Percentiles rank a stretch among this genome's conserved stretches.
phyloP scores from a whole-genome alignment of 345 rosid species.

The Tarenaya hassleriana region DNA sequence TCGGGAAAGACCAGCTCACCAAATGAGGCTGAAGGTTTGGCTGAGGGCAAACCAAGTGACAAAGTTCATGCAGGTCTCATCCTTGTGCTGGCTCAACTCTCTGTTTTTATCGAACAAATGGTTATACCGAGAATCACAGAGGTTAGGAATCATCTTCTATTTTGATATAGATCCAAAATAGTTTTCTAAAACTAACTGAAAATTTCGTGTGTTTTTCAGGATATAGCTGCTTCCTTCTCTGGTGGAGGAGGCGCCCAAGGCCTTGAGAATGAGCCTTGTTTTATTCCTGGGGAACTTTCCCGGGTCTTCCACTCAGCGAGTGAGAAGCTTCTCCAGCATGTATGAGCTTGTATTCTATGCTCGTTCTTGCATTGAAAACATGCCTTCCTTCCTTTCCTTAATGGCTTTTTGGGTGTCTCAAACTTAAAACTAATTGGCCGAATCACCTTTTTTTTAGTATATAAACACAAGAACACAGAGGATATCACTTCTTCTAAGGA shows the following conservation, averaged over 20 bases:
- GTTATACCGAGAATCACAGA: constrained; percentile 82
- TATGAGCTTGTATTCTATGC: constrained; percentile 30
- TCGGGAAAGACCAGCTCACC: constrained; percentile 64
- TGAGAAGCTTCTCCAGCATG: constrained; percentile 84
- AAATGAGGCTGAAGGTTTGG: constrained; percentile 39
- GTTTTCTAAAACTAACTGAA: constrained; percentile 6
- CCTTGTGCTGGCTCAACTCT: constrained; percentile 82
- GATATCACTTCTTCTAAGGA: constrained; percentile 76
- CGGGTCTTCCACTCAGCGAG: constrained; percentile 68
- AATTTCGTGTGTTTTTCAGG: constrained; percentile 41
- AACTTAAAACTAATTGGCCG: constrained; percentile 15
- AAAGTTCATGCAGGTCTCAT: constrained; percentile 65
- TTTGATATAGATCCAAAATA: not conserved
- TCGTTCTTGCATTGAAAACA: not conserved
- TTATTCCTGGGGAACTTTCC: constrained; percentile 87
- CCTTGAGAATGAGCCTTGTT: constrained; percentile 66
- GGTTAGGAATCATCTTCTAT: constrained; percentile 58
- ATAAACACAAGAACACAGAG: constrained; percentile 71
- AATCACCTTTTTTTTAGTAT: constrained; percentile 47
- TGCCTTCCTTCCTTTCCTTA: too few relatives aligned
- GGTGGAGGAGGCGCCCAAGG: constrained; percentile 58
- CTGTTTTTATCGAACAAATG: constrained; percentile 77
- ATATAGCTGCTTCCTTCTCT: constrained; percentile 77
- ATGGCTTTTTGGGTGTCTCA: constrained; percentile 5
- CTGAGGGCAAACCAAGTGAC: constrained; percentile 48